Base-by-base conservation (phyloP, 2,329 filamentous ascomycete genomes). In the Fusarium austroafricanum region DNA sequence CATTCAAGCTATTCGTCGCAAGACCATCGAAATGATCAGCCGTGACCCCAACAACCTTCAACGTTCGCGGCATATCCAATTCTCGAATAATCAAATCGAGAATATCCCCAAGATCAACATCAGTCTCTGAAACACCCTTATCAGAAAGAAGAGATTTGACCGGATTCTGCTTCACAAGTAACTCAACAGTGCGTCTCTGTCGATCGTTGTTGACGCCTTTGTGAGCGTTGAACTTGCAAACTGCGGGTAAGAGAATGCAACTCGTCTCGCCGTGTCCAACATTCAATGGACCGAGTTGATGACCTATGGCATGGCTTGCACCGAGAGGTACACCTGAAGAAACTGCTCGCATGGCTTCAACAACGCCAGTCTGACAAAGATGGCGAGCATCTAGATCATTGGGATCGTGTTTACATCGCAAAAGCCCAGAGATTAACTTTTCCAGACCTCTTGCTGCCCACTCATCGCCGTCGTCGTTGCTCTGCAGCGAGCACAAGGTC, bases 291-390 rank as follows among this genome's bases (percentile, higher is more conserved):
- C 59, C 61, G 2, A 59, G 43, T n/a, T 64, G 59, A 26, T 65
- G 61, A 0, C 59, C 61, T n/a, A 59, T 65, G 8, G 61, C 53
- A 5, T 65, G 59, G 5, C 59, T 65, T 6, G 61, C 59, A 7
- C 61, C 46, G 6, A 65, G 11, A 6, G 59, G 46, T 2, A 59
- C 52, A 2, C 61, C 59, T 6, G 39, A 53, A 6, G 59, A 64
- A 5, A 65, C 59, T 0, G 61, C 61, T 11, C 54, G 46, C 46
- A 65, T 58, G 9, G 59, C 42, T 31, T 65, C 43, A 0, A 53
- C 15, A 9, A 53, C 59, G 5, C 46, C 46, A n/a, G 23, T 28
- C 0, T 65, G 53, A 11, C 59, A 65, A 10, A 63, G 10, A 37
- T 64, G 46, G 3, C 46, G 61, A 23, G 59, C 52, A 1, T 59